phyloP scores from a whole-genome alignment of 768 basidiomycete species.

The Lactifluus echinatus region DNA sequence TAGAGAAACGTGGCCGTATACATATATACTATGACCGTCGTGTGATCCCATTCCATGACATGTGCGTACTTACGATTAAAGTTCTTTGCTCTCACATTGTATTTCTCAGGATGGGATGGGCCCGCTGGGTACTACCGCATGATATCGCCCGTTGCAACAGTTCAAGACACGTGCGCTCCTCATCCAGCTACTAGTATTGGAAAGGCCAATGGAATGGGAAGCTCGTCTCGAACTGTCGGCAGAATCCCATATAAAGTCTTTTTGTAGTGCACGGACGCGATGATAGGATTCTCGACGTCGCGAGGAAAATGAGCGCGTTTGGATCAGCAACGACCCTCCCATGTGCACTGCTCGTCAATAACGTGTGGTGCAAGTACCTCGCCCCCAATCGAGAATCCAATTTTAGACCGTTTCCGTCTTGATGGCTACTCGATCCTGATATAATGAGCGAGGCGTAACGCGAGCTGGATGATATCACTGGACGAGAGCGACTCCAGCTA shows the following conservation, averaged over 20 bases:
- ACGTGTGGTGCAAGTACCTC: too few species aligned
- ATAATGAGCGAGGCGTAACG: constrained; percentile 23
- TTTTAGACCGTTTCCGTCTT: not conserved
- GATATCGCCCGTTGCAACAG: not conserved
- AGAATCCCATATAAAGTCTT: too few species aligned
- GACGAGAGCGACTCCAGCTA: constrained; percentile 23
- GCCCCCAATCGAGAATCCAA: too few species aligned
- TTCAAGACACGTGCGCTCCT: not conserved
- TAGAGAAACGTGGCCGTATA: constrained; percentile 44
- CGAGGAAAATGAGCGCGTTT: not conserved
- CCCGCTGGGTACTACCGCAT: not conserved
- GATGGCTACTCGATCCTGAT: constrained; percentile 22
- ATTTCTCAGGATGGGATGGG: not conserved
- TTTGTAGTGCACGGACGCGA: not conserved
- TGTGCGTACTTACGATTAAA: not conserved
- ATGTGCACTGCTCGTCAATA: not conserved
- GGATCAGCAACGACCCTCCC: not conserved
- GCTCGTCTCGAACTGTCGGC: constrained; percentile 1
- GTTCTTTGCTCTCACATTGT: not conserved
- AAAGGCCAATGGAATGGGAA: not conserved
- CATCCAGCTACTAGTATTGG: not conserved
- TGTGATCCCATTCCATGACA: not conserved
- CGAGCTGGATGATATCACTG: constrained; percentile 25
- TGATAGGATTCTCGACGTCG: not conserved
- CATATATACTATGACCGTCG: constrained; percentile 23